Evolutionary conservation across 2,329 filamentous ascomycete genomes (phyloP).

Genomic region (Beauveria brongniartii): DNA sequence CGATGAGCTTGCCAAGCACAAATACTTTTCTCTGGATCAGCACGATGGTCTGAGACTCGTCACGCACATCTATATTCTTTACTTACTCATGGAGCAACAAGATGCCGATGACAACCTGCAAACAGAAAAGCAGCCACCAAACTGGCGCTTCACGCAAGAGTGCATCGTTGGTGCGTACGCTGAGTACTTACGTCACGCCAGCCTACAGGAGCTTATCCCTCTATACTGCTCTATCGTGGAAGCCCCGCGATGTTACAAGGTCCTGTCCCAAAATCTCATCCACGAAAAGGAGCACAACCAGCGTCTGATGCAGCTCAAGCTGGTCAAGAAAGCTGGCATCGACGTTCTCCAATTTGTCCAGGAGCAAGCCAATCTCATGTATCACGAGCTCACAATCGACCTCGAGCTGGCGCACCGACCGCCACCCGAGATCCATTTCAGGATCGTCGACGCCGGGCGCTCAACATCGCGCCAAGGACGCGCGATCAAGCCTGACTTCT

Average conservation of each 20-base stretch:
- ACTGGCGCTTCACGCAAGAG: conserved; percentile 47
- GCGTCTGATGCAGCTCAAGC: conserved; percentile 58
- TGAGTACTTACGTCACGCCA: conserved; percentile 63
- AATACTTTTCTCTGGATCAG: conserved; percentile 48
- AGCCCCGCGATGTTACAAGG: conserved; percentile 54
- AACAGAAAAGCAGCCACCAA: conserved; percentile 11
- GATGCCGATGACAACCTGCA: conserved; percentile 16
- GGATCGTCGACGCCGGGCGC: conserved; percentile 37
- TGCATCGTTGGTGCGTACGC: conserved; percentile 78
- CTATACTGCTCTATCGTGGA: conserved; percentile 78
- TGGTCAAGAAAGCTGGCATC: conserved; percentile 69
- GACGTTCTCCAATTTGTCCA: conserved; percentile 66
- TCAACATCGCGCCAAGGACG: conserved; percentile 39
- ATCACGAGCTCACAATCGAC: conserved; percentile 35
- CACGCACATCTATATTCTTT: conserved; percentile 57
- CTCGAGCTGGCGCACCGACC: conserved; percentile 16
- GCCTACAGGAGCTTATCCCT: conserved; percentile 71
- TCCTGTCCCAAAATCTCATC: conserved; percentile 69
- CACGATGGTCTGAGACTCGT: conserved; percentile 60
- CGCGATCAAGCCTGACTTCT: conserved; percentile 62
- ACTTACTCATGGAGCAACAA: conserved; percentile 58
- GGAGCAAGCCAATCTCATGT: conserved; percentile 51
- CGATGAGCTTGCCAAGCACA: conserved; percentile 29
- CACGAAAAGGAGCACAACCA: conserved; percentile 59
- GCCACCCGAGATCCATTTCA: conserved; percentile 38